These are phyloP conservation scores for Astrephomene gubernaculifera DNA, from an alignment of 139 green algal genomes.

Conservation along the genomic window DNA sequence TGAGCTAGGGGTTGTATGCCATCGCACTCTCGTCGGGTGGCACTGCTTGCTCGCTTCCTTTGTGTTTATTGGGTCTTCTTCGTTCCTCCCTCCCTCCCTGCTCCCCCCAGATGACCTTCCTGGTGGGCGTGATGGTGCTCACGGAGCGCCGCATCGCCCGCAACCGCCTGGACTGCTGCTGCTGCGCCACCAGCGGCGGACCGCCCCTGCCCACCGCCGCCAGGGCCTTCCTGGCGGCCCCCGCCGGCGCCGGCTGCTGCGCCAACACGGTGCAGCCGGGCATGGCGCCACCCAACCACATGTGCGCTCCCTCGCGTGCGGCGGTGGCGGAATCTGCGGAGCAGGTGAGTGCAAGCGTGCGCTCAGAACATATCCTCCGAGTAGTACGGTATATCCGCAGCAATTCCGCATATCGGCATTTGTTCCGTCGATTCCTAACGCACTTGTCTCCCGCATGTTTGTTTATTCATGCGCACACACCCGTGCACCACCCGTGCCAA, in stretches of 20 bases:
- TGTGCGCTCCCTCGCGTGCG: neutral
- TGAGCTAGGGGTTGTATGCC: too few relatives aligned
- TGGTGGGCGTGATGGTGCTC: conserved; percentile 47
- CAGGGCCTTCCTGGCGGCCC: neutral
- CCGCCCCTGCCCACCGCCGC: conserved; percentile 5
- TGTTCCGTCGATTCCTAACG: too few relatives aligned
- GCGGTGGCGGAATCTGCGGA: neutral
- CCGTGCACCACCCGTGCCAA: too few relatives aligned
- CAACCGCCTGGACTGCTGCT: conserved; percentile 50
- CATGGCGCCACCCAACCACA: neutral
- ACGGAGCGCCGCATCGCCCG: conserved; percentile 57
- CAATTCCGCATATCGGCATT: too few relatives aligned
- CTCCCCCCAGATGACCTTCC: conserved; percentile 48
- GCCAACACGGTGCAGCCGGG: neutral
- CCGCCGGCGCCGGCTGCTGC: neutral
- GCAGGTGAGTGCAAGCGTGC: too few relatives aligned
- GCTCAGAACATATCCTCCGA: too few relatives aligned
- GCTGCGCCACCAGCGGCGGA: conserved; percentile 40
- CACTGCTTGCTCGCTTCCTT: too few relatives aligned
- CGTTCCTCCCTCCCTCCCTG: neutral
- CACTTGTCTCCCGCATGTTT: too few relatives aligned
- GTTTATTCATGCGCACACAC: too few relatives aligned
- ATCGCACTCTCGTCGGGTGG: too few relatives aligned
- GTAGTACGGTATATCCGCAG: too few relatives aligned
- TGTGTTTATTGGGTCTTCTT: neutral